These are phyloP conservation scores for Mucor racemosus DNA, from an alignment of 371 early-diverging fungal species.

Conservation along the genomic window DNA sequence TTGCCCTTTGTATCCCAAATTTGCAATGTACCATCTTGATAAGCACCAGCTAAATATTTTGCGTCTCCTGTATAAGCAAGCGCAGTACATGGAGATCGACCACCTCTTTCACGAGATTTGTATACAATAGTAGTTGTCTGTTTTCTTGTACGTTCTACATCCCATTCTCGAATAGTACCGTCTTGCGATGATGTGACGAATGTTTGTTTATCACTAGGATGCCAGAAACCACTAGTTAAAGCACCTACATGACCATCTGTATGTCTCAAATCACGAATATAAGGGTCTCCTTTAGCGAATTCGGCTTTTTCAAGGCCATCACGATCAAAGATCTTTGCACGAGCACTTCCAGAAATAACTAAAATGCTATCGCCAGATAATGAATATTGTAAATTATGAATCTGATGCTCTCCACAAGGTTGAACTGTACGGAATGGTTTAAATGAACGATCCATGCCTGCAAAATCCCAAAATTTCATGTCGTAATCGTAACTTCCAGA, in stretches of 20 bases:
- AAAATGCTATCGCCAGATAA: constrained; percentile 79
- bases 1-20: constrained; percentile 66
- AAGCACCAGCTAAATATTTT: constrained; percentile 69
- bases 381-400: constrained; percentile 84
- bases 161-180: constrained; percentile 91
- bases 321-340: constrained; percentile 79
- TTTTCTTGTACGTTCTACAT: constrained; percentile 71
- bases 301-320: constrained; percentile 78
- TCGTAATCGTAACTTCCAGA: constrained; percentile 85
- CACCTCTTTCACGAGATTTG: constrained; percentile 78
- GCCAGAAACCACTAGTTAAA: constrained; percentile 83
- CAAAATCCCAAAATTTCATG: constrained; percentile 92
- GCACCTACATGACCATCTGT: constrained; percentile 91
- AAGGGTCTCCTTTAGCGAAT: constrained; percentile 92
- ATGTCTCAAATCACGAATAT: constrained; percentile 85
- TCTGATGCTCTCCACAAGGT: constrained; percentile 84
- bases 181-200: constrained; percentile 88
- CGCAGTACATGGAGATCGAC: constrained; percentile 69
- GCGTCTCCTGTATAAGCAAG: constrained; percentile 72
- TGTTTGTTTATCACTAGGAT: constrained; percentile 66
- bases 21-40: constrained; percentile 68
- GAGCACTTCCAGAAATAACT: constrained; percentile 76
- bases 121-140: constrained; percentile 81
- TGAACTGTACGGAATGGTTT: constrained; percentile 82
- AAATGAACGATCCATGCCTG: constrained; percentile 82